Evolutionary conservation across 2,329 filamentous ascomycete species (phyloP).

Genomic region (Cercospora beticola): DNA sequence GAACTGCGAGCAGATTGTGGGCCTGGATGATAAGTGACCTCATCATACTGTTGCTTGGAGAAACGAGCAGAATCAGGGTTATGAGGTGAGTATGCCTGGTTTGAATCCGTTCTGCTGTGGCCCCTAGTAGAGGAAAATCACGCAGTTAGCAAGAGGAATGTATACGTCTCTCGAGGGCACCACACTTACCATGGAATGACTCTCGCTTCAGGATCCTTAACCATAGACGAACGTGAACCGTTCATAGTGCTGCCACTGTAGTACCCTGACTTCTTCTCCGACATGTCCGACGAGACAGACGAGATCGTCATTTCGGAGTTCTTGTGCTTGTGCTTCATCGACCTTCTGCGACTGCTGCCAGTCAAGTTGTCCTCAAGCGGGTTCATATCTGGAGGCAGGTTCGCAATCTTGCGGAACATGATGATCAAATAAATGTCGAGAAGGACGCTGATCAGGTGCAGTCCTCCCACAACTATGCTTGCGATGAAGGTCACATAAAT

Average conservation of each 20-base stretch:
- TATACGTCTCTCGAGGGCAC: too few species aligned
- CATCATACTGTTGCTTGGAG: constrained; percentile 54
- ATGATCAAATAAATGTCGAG: constrained; percentile 73
- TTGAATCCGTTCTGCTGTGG: constrained; percentile 69
- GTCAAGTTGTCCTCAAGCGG: constrained; percentile 85
- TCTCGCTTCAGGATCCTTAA: constrained; percentile 44
- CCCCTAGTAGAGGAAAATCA: constrained; percentile 39
- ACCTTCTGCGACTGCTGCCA: constrained; percentile 52
- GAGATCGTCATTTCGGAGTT: constrained; percentile 54
- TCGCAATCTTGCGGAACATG: constrained; percentile 77
- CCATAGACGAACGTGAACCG: constrained; percentile 40
- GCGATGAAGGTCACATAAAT: constrained; percentile 65
- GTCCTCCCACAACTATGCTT: constrained; percentile 60
- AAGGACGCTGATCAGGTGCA: constrained; percentile 69
- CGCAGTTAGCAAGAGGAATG: background rate
- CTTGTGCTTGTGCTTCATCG: constrained; percentile 70
- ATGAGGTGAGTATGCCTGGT: constrained; percentile 56
- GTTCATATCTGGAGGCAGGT: constrained; percentile 91
- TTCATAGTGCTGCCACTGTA: constrained; percentile 47
- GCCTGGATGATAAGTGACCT: constrained; percentile 30
- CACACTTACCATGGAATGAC: constrained; percentile 63
- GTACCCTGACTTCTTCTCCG: constrained; percentile 62
- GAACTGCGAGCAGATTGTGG: constrained; percentile 40
- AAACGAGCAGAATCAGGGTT: constrained; percentile 54
- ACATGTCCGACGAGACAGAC: constrained; percentile 28